A percentile compares a stretch with the other conserved stretches of the same genome.
Conservation (phyloP, 140 eudicot genomes). For the Ambrosia hybrid region DNA sequence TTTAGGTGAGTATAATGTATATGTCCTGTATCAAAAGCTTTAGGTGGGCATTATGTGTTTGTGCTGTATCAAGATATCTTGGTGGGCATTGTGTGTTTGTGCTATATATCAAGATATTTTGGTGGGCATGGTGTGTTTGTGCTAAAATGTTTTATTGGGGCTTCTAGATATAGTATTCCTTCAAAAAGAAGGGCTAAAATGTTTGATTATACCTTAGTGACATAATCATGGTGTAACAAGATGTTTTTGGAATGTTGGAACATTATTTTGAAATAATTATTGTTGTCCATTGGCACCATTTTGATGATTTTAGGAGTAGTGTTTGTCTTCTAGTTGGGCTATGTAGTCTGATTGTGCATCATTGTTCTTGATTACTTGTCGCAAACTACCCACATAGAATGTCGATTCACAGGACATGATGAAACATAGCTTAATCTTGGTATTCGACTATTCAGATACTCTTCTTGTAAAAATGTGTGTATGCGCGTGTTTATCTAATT, state of each 20-base stretch:
- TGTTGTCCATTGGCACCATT: not conserved
- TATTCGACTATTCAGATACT: not conserved
- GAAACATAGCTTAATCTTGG: not conserved
- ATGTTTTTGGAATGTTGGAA: not conserved
- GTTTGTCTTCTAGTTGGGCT: not conserved
- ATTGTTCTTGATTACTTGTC: not conserved
- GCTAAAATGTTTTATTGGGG: not conserved
- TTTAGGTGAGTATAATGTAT: not conserved
- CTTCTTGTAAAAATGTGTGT: not conserved
- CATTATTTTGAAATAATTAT: constrained; percentile 5
- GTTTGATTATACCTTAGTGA: too few species aligned
- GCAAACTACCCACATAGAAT: not conserved
- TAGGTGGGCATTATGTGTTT: not conserved
- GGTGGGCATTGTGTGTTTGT: not conserved
- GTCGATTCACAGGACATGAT: not conserved
- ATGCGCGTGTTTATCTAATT: not conserved
- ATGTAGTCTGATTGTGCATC: not conserved
- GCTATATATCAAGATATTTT: constrained; percentile 7
- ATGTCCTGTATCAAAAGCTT: not conserved
- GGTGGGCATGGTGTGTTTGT: not conserved
- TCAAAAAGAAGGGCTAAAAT: not conserved
- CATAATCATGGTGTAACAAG: constrained; percentile 6
- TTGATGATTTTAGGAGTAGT: not conserved
- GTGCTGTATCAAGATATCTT: not conserved
- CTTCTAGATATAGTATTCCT: not conserved